Percentiles rank a stretch among this genome's conserved stretches.
Conservation (phyloP, 2,329 filamentous ascomycete species). For the Stagonosporopsis tanaceti region DNA sequence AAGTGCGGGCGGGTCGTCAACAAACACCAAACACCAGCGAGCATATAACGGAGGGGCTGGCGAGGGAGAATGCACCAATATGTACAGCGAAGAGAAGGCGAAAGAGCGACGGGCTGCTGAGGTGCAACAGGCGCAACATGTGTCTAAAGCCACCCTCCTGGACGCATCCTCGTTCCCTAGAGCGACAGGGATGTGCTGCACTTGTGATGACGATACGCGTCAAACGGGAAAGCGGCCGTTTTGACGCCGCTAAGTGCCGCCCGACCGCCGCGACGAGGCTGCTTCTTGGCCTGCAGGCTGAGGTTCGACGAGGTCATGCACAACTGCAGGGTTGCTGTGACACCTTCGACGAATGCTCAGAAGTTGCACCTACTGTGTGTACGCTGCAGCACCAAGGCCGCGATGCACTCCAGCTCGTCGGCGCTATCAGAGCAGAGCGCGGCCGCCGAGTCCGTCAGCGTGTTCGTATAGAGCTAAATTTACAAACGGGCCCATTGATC, state of each 20-base stretch:
- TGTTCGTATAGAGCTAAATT: slow-evolving; percentile 22
- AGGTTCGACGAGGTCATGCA: not conserved
- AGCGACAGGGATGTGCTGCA: slow-evolving; percentile 18
- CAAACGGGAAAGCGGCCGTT: slow-evolving; percentile 21
- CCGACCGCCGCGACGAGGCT: slow-evolving; percentile 7
- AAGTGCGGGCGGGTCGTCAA: slow-evolving; percentile 5
- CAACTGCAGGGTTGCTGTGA: not conserved
- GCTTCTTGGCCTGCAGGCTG: slow-evolving; percentile 5
- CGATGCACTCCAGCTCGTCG: slow-evolving; percentile 2
- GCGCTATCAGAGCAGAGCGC: not conserved
- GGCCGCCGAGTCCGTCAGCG: slow-evolving; percentile 11
- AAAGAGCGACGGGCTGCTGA: slow-evolving; percentile 22
- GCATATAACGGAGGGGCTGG: not conserved
- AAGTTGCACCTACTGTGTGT: too few relatives aligned
- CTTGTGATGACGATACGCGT: slow-evolving; percentile 12
- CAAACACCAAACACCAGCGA: slow-evolving; percentile 1
- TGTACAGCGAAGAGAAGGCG: slow-evolving; percentile 19
- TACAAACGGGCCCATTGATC: slow-evolving; percentile 7
- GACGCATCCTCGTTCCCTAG: slow-evolving; percentile 15
- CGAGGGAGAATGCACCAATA: slow-evolving; percentile 9
- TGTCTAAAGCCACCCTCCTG: slow-evolving; percentile 23
- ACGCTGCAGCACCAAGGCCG: not conserved
- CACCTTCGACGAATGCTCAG: not conserved
- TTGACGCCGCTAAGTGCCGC: slow-evolving; percentile 18
- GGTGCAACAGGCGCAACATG: slow-evolving; percentile 15